Conservation (phyloP, 106 monocot species). For the Posidonia australis region DNA sequence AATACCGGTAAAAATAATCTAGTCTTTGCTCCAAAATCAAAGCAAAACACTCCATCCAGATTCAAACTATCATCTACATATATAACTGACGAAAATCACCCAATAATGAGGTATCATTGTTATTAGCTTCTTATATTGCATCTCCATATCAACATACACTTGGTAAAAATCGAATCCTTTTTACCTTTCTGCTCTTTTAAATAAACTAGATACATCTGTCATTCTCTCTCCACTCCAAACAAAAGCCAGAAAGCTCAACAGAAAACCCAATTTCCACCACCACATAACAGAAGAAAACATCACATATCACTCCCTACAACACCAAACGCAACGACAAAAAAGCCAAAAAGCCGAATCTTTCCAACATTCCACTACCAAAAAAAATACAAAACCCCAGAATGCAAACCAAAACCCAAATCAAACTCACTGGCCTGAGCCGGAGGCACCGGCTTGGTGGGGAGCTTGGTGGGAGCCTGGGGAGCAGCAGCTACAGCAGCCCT, state of each 20-base stretch:
- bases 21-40: no score
- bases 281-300: not conserved
- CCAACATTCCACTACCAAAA: not conserved
- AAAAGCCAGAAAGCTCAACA: not conserved
- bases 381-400: not conserved
- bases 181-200: not conserved
- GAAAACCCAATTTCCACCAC: not conserved
- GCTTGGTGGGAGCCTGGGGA: constrained; percentile 5
- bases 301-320: not conserved
- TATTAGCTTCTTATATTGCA: constrained; percentile 10
- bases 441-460: constrained; percentile 18
- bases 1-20: no score
- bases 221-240: not conserved
- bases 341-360: not conserved
- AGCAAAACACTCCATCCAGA: no score
- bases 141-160: not conserved
- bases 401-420: not conserved
- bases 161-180: not conserved
- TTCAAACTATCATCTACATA: no score
- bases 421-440: constrained; percentile 19
- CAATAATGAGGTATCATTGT: not conserved
- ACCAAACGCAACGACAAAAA: not conserved
- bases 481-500: not conserved
- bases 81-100: no score
- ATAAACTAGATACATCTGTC: not conserved